These are phyloP conservation scores for Leccinum subgranulosum DNA, from an alignment of 768 basidiomycete species.

Conservation along the genomic window DNA sequence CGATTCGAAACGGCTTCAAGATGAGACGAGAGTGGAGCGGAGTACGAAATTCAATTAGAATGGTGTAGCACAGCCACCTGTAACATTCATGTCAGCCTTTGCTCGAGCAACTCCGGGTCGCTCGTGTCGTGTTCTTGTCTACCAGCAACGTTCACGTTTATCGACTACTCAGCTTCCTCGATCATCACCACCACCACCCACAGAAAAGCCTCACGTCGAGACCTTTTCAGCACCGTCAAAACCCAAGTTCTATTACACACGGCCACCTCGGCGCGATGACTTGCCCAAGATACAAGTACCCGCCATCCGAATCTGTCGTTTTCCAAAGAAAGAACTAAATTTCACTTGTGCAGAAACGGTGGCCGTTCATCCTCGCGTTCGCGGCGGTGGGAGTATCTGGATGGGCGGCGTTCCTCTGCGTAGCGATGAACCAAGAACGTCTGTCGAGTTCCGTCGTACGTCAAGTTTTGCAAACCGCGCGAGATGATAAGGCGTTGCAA, in stretches of 20 bases:
- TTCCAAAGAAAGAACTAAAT: not conserved
- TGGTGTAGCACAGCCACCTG: conserved; percentile 4
- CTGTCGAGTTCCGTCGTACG: conserved; percentile 72
- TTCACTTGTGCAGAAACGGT: conserved; percentile 34
- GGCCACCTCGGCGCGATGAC: conserved; percentile 37
- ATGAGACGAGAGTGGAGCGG: too few species aligned
- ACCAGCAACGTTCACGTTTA: conserved; percentile 14
- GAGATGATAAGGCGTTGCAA: conserved; percentile 46
- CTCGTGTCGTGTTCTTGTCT: conserved; percentile 7
- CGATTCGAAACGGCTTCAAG: too few species aligned
- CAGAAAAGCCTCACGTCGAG: conserved; percentile 30
- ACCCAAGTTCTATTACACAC: conserved; percentile 43
- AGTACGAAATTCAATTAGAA: not conserved
- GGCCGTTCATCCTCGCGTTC: conserved; percentile 56
- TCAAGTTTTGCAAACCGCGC: conserved; percentile 59
- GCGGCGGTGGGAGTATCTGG: conserved; percentile 51
- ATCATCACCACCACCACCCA: conserved; percentile 29
- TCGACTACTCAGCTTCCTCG: conserved; percentile 22
- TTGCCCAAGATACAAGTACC: conserved; percentile 42
- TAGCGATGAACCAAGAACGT: conserved; percentile 74
- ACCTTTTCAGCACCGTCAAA: conserved; percentile 44
- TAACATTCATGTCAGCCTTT: conserved; percentile 15
- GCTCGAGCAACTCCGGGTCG: conserved; percentile 7
- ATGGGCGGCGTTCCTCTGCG: conserved; percentile 68
- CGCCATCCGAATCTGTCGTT: not conserved